phyloP scores from a whole-genome alignment of 2,329 filamentous ascomycete genomes.

The Leptographium lundbergii region DNA sequence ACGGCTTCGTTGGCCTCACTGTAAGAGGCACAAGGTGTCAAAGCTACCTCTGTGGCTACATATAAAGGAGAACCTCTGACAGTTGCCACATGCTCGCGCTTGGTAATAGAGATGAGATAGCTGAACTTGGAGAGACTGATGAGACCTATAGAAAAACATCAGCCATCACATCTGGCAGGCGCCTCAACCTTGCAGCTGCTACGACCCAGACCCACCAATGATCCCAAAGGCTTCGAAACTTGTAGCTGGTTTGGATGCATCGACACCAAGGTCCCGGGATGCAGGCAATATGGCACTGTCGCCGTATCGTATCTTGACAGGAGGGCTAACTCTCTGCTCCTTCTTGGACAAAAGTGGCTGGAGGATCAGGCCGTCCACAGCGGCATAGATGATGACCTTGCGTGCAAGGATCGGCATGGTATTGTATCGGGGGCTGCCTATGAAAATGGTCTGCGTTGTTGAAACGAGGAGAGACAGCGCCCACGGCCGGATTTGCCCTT shows the following conservation, averaged over 20 bases:
- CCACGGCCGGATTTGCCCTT: not conserved
- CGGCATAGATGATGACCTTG: constrained; percentile 69
- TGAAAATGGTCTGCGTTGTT: not conserved
- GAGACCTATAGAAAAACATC: constrained; percentile 45
- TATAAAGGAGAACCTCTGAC: constrained; percentile 75
- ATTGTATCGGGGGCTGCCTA: not conserved
- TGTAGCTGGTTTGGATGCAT: constrained; percentile 28
- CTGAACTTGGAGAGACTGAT: constrained; percentile 69
- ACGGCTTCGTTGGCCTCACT: constrained; percentile 63
- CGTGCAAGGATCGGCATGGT: constrained; percentile 65
- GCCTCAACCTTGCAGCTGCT: not conserved
- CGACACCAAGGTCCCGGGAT: constrained; percentile 31
- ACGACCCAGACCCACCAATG: constrained; percentile 31
- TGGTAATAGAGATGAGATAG: constrained; percentile 78
- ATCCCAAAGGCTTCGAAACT: constrained; percentile 49
- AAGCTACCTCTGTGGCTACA: constrained; percentile 72
- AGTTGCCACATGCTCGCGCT: constrained; percentile 77
- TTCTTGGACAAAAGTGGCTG: constrained; percentile 56
- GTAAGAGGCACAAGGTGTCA: constrained; percentile 77
- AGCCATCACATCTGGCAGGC: not conserved
- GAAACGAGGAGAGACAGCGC: not conserved
- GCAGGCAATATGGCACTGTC: constrained; percentile 35
- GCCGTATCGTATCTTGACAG: constrained; percentile 59
- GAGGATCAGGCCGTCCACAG: constrained; percentile 70
- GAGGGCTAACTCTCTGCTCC: constrained; percentile 37